A percentile compares a stretch with the other conserved stretches of the same genome.
Conservation (phyloP, 176 grass and related monocot species). For the Phragmites australis region DNA sequence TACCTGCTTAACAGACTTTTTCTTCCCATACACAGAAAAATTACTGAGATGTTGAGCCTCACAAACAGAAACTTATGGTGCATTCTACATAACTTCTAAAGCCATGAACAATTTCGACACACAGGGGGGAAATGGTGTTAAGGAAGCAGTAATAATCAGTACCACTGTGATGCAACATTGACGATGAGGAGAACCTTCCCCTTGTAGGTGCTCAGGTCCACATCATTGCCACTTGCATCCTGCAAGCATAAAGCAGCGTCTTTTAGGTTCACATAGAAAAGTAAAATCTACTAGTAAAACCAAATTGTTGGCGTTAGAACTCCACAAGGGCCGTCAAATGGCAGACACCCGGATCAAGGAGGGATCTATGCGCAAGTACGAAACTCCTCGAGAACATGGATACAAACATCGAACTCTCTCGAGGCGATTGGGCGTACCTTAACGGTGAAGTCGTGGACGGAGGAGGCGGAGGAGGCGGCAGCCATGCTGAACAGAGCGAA, state of each 20-base stretch:
- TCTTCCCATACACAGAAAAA: not conserved
- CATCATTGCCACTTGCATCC: constrained; percentile 85
- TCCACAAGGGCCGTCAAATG: no score
- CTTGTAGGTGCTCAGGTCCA: constrained; percentile 90
- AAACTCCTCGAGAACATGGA: no score
- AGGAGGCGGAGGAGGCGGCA: constrained; percentile 60
- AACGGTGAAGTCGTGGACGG: constrained; percentile 90
- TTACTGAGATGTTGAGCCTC: not conserved
- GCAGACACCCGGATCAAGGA: no score
- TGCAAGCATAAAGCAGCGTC: constrained; percentile 34
- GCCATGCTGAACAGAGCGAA: constrained; percentile 59
- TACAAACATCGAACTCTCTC: no score
- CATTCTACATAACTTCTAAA: no score
- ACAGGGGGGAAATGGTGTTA: no score
- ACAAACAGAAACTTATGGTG: not conserved
- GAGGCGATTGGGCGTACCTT: constrained; percentile 49
- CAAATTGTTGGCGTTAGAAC: no score
- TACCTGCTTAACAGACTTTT: not conserved
- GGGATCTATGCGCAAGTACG: not conserved
- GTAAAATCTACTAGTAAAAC: not conserved
- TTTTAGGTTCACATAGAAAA: no score
- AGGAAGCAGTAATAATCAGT: no score
- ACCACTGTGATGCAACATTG: constrained; percentile 96
- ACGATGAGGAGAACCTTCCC: constrained; percentile 89
- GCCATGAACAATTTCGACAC: not conserved